Conservation (phyloP, 2,329 filamentous ascomycete species). For the Hysterium pulicare region DNA sequence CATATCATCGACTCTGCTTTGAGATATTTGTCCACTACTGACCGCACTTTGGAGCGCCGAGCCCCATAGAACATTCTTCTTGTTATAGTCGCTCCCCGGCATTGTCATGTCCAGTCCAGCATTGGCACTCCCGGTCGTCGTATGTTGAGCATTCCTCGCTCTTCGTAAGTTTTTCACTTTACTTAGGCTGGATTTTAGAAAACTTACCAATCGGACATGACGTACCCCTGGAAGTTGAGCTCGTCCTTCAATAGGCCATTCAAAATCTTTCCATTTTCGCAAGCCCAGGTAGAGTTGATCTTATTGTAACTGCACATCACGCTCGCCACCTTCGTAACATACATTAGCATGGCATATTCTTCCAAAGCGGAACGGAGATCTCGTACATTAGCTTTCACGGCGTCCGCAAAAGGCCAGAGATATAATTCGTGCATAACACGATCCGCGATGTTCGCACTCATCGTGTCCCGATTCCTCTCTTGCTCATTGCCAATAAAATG, state of each 20-base stretch:
- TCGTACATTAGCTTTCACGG: constrained; percentile 64
- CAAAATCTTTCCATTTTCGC: constrained; percentile 47
- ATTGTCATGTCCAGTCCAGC: constrained; percentile 56
- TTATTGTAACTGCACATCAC: constrained; percentile 47
- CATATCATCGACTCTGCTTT: constrained; percentile 42
- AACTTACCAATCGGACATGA: constrained; percentile 49
- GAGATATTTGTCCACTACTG: constrained; percentile 42
- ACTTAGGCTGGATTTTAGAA: too few species aligned
- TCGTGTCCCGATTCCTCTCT: constrained; percentile 49
- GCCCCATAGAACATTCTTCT: constrained; percentile 54
- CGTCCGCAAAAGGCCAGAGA: constrained; percentile 74
- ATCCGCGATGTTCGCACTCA: constrained; percentile 63
- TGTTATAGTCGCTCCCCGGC: constrained; percentile 45
- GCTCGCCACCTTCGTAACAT: too few species aligned
- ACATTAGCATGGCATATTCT: too few species aligned
- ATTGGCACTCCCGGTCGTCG: constrained; percentile 43
- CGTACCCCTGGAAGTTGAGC: constrained; percentile 47
- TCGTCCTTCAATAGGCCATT: constrained; percentile 53
- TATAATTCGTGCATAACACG: constrained; percentile 74
- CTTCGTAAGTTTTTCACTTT: too few species aligned
- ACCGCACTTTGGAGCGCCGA: constrained; percentile 52
- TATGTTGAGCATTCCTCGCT: constrained; percentile 45
- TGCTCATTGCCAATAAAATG: constrained; percentile 65
- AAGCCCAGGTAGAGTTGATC: constrained; percentile 50
- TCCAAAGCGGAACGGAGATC: too few species aligned